These are phyloP conservation scores for Aspergillus japonicus DNA, from an alignment of 2,329 filamentous ascomycete species.

Conservation along the genomic window DNA sequence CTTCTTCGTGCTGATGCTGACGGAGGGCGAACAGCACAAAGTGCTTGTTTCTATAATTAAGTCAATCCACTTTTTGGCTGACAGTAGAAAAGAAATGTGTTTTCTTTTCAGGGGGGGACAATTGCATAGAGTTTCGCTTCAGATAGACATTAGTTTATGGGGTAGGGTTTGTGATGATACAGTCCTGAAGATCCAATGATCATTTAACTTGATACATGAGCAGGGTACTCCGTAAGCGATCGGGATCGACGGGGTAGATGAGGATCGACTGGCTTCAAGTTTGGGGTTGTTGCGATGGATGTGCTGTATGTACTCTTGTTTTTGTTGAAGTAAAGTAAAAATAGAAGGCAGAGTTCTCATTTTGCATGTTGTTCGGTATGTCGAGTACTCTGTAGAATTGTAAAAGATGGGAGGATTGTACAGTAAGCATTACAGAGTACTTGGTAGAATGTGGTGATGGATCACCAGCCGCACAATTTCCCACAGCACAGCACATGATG, in stretches of 20 bases:
- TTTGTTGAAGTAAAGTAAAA: background rate
- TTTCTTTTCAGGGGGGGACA: background rate
- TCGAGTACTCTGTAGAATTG: too few species aligned
- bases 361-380: background rate
- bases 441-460: too few species aligned
- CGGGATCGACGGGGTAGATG: background rate
- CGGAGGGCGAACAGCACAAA: background rate
- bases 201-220: background rate
- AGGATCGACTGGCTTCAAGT: conserved; percentile 7
- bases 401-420: too few species aligned
- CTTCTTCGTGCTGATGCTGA: background rate
- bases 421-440: too few species aligned
- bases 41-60: background rate
- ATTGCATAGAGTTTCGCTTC: background rate
- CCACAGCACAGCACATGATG: too few species aligned
- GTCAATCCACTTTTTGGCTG: background rate
- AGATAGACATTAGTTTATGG: background rate
- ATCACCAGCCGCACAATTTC: too few species aligned
- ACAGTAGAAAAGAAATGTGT: background rate
- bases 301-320: too few species aligned
- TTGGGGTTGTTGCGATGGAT: background rate
- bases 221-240: background rate
- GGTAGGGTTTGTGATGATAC: background rate
- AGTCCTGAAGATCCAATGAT: background rate
- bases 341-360: background rate